Evolutionary conservation across 1,139 yeast species (phyloP).

Genomic region (Petasospora fabianii): DNA sequence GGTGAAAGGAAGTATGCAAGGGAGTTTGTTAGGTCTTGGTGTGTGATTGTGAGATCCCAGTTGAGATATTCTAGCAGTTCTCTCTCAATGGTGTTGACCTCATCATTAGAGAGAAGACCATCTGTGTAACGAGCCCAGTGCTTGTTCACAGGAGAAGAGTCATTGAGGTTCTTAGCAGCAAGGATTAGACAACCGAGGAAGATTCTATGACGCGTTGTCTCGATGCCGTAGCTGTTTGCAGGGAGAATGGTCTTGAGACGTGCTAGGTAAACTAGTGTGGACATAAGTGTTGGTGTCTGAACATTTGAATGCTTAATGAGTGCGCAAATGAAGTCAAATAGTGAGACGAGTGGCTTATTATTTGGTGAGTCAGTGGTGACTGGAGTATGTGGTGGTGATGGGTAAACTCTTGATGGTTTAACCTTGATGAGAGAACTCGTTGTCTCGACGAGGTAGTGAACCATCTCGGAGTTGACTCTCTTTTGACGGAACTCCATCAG

Average conservation of each 20-base stretch:
- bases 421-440: slow-evolving; percentile 75
- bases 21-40: slow-evolving; percentile 63
- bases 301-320: slow-evolving; percentile 81
- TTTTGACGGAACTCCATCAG: slow-evolving; percentile 69
- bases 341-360: slow-evolving; percentile 28
- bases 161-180: slow-evolving; percentile 88
- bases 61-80: slow-evolving; percentile 77
- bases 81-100: slow-evolving; percentile 87
- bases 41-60: slow-evolving; percentile 75
- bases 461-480: slow-evolving; percentile 78
- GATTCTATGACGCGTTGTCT: slow-evolving; percentile 89
- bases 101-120: slow-evolving; percentile 70
- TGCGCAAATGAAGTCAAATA: slow-evolving; percentile 64
- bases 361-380: slow-evolving; percentile 4
- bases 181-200: slow-evolving; percentile 83
- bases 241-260: slow-evolving; percentile 77
- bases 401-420: slow-evolving; percentile 33
- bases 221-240: slow-evolving; percentile 86
- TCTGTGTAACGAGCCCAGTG: slow-evolving; percentile 94
- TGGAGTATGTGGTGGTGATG: slow-evolving; percentile 47
- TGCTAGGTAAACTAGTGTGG: slow-evolving; percentile 77
- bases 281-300: slow-evolving; percentile 93
- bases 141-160: slow-evolving; percentile 88
- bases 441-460: slow-evolving; percentile 72
- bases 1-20: slow-evolving; percentile 74